phyloP scores from a whole-genome alignment of 139 green algal genomes.

The Tetratostichococcus sp. region DNA sequence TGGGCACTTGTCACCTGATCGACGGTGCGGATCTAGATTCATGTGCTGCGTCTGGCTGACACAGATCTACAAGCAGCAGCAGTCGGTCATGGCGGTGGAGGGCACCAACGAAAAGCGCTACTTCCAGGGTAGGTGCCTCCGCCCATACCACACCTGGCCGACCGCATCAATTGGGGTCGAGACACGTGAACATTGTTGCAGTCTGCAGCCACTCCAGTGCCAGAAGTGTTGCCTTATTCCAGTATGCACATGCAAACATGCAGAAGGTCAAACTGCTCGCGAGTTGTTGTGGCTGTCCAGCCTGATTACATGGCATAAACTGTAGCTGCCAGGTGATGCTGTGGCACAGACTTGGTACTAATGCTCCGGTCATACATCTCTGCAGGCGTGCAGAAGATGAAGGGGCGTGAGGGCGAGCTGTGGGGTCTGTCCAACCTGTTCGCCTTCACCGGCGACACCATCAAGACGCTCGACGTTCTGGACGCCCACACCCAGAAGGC shows the following conservation, averaged over 20 bases:
- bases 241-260: neutral
- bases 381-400: slow-evolving; percentile 25
- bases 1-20: no score
- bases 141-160: neutral
- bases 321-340: neutral
- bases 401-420: slow-evolving; percentile 43
- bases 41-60: slow-evolving; percentile 14
- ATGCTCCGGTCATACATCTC: no score
- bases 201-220: neutral
- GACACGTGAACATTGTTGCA: no score
- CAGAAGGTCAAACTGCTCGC: neutral
- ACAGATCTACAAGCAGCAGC: slow-evolving; percentile 62
- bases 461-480: slow-evolving; percentile 26
- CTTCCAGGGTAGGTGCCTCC: slow-evolving; percentile 26
- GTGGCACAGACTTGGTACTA: neutral
- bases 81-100: slow-evolving; percentile 28
- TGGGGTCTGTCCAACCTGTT: slow-evolving; percentile 59
- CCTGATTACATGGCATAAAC: no score
- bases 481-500: neutral
- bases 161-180: no score
- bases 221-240: neutral
- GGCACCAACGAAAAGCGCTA: slow-evolving; percentile 25
- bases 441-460: slow-evolving; percentile 20
- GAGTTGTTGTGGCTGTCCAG: no score
- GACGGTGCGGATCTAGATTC: no score